Evolutionary conservation across 257 asterid species (phyloP), one percentile per base, ranked within the genome.

Genomic region (Thymus mandschuricus): DNA sequence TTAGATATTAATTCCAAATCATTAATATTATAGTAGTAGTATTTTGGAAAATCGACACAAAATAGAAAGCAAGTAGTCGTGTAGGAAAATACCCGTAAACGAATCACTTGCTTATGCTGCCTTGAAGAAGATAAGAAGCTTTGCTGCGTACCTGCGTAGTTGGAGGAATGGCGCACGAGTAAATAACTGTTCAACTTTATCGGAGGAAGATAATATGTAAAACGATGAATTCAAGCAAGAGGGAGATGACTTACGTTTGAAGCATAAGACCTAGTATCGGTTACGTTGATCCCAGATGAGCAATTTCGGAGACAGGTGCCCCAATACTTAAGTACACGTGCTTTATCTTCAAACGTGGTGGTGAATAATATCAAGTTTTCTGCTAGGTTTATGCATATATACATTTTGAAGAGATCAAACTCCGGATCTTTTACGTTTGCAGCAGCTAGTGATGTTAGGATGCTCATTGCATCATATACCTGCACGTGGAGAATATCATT

Each of bases 121-220:
- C 82, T 76, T 94, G 99, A 56, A 89, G 97, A 79, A 94, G 96
- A 86, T 86, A 94, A 2, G 97, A 84, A 72, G 98, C 99, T 83
- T 88, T 94, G 78, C 93, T 86, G 10, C 98, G 89, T 40, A 94
- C 97, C 99, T 94, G 90, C 82, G 82, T 5, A 48, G 63, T 59
- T 10, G n/a, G 58, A 60, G 34, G 4, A 40, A 52, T 38, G 6
- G 6, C 41, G 7, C 7, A 7, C 4, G 6, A 4, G 41, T 38
- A 38, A 38, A 4, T 38, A 4, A 38, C 6, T 4, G 41, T 38
- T 38, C 41, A 4, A 38, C 41, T 38, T 38, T 38, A 4, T 5
- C 4, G 7, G 12, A n/a, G 34, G 28, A 62, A 50, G 50, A 38
- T 33, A 33, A 31, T 13, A 30, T 28, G 7, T 38, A 38, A 4